Evolutionary conservation across 495 filamentous ascomycete species (phyloP), one percentile per base, ranked within the genome.

Genomic region (Margaritispora aquatica): DNA sequence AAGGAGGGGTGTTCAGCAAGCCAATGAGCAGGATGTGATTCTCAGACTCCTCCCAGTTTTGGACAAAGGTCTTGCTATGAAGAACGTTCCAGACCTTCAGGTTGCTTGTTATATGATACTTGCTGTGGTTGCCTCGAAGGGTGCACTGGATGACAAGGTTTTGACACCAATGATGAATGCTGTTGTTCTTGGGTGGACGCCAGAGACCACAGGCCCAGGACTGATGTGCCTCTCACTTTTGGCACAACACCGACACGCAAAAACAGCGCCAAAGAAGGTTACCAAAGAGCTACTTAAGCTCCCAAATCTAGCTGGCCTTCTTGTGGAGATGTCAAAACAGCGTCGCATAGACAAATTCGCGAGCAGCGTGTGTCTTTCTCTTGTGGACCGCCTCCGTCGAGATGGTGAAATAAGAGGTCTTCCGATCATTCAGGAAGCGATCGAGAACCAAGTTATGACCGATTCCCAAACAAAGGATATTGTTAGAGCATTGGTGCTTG

Each of bases 81-180:
- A 84, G 59, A 80, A 86, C 27, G 79, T 84, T 0, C 80, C 90
- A 0, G 88, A 93, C 55, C 74, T 96, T 41, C 84, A 89, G 51
- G 80, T 93, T 61, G 90, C 86, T 21, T 90, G 85, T 65, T 97
- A 96, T 68, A 96, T 96, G 90, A 82, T 97, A 24, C 78, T 90
- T 23, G 85, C 89, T 0, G 81, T 97, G 54, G 75, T 97, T 54
- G 91, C 86, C 9, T 85, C 89, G 21, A 97, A 96, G 69, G 83
- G 85, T 9, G 75, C 77, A 22, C 77, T 97, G 17, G 80, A 86
- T 24, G 90, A 96, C 62, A 81, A 80, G 51, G 80, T 90, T 2
- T 71, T 97, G 24, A 76, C 84, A 56, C 84, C 83, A 3, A 75
- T 97, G 62, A 96, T 97, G 92, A 87, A 92, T 63, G 88, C 89